Base-by-base conservation (phyloP, 495 filamentous ascomycete genomes). In the Aspergillus coremiiformis region DNA sequence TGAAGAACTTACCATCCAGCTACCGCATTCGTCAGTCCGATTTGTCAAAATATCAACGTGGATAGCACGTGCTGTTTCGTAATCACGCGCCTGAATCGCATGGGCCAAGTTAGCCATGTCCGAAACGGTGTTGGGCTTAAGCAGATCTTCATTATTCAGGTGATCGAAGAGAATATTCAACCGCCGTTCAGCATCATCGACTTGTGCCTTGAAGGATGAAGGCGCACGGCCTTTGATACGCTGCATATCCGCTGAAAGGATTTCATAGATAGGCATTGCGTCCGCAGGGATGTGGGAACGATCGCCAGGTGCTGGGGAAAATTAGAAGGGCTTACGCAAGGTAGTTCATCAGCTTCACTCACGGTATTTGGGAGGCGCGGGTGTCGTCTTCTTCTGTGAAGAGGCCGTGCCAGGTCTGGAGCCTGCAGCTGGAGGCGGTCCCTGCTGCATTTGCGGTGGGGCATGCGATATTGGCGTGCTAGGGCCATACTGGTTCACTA, bases 161-260 rank as follows among this genome's bases (percentile, higher is more conserved):
- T 96, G 90, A 61, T 97, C 90, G 69, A 95, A 98, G 9, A 98
- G 78, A 47, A 95, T 84, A 55, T 84, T 86, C 51, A 98, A 76
- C 39, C 92, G 80, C 68, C 94, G 94, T 63, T 96, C 89, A 4
- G 90, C 93, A 64, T 98, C 92, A 44, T 86, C 84, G 33, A 97
- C 89, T 64, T 96, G 89, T 20, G 80, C 75, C 60, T 86, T 84
- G 74, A 91, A 96, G 4, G 83, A 77, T 14, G 83, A 69, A 3
- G 93, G 93, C 0, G 94, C 94, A 47, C 84, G 82, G 44, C 80
- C 63, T 52, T 92, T 90, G 49, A 98, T 86, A 23, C 89, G 84
- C 60, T 90, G 83, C 81, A 98, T 90, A 53, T 96, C 91, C 37
- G 75, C 75, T 44, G 73, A 84, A 52, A 98, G 81, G 26, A 91